Evolutionary conservation across 176 grass and related monocot genomes (phyloP).

Genomic region (Aegilops bicornis): DNA sequence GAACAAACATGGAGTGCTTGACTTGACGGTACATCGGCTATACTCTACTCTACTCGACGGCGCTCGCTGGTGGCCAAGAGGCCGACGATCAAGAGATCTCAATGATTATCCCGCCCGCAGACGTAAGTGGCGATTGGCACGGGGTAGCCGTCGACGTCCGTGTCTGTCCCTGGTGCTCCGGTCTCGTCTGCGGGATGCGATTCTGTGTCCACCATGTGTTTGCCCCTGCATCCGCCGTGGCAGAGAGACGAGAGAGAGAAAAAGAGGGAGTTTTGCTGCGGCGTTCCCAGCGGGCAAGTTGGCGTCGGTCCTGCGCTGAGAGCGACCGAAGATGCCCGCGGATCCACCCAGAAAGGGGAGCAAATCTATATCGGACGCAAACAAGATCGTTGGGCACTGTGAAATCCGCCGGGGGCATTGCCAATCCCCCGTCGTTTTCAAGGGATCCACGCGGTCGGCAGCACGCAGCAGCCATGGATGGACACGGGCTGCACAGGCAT

Average conservation of each 20-base stretch:
- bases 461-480: background rate
- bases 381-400: background rate
- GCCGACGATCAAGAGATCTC: background rate
- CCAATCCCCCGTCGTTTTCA: background rate
- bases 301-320: background rate
- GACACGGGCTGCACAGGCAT: background rate
- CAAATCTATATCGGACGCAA: background rate
- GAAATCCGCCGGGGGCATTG: background rate
- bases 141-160: background rate
- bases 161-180: background rate
- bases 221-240: too few relatives aligned
- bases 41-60: background rate
- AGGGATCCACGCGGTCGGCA: conserved; percentile 8
- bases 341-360: background rate
- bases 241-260: too few relatives aligned
- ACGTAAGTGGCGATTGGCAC: background rate
- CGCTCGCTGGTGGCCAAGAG: background rate
- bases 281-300: background rate
- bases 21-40: background rate
- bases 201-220: background rate
- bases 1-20: background rate
- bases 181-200: background rate
- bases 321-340: conserved; percentile 16
- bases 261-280: too few relatives aligned
- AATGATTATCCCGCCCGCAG: background rate